These are phyloP conservation scores for Rubus idaeus DNA, from an alignment of 306 rosid species.

Conservation along the genomic window DNA sequence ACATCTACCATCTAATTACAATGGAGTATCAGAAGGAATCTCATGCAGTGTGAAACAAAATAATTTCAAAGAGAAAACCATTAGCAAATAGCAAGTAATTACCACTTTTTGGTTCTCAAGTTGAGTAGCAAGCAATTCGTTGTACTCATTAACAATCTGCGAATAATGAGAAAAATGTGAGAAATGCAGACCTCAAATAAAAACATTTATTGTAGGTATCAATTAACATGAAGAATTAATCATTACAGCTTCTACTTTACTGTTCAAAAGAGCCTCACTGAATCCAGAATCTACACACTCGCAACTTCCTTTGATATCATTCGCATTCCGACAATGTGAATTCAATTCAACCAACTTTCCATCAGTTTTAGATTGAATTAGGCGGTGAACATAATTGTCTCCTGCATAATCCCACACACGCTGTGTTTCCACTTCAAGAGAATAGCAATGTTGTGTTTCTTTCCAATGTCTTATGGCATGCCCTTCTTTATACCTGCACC, in stretches of 20 bases:
- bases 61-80: not conserved
- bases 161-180: constrained; percentile 21
- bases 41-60: constrained; percentile 4
- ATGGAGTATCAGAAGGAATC: constrained; percentile 11
- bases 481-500: constrained; percentile 77
- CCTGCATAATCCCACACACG: constrained; percentile 98
- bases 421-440: constrained; percentile 87
- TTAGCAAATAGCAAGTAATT: not conserved
- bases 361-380: constrained; percentile 91
- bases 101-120: constrained; percentile 91
- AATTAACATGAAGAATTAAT: constrained; percentile 21
- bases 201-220: constrained; percentile 2
- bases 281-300: constrained; percentile 64
- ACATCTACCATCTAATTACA: constrained; percentile 1
- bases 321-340: constrained; percentile 56
- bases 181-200: constrained; percentile 18
- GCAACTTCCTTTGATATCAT: constrained; percentile 64
- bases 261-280: constrained; percentile 78
- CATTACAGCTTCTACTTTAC: constrained; percentile 94
- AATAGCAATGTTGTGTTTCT: constrained; percentile 92
- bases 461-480: constrained; percentile 95
- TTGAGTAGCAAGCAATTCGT: constrained; percentile 82
- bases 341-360: constrained; percentile 90
- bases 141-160: constrained; percentile 92
- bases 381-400: constrained; percentile 94